Percentiles rank a stretch among this genome's conserved stretches.
These are phyloP conservation scores for Nannizziopsis barbatae DNA, from an alignment of 2,329 filamentous ascomycete genomes.

Conservation along the genomic window DNA sequence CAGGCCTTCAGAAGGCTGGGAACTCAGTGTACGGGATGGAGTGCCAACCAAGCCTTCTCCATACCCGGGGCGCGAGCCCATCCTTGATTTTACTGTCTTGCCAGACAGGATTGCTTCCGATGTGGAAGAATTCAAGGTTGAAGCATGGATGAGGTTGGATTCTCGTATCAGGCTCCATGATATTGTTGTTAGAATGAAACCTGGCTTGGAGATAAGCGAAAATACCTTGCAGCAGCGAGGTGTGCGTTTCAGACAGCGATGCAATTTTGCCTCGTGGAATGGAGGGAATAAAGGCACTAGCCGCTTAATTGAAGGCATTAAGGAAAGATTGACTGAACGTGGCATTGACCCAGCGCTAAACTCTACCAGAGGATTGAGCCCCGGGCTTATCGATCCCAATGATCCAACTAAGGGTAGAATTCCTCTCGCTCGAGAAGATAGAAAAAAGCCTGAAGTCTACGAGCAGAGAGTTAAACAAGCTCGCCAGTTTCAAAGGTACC, in stretches of 20 bases:
- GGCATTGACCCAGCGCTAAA: conserved; percentile 12
- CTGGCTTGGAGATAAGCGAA: conserved; percentile 12
- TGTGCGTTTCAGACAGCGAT: conserved; percentile 21
- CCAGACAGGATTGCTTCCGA: conserved; percentile 23
- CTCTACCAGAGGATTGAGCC: conserved; percentile 17
- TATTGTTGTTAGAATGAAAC: conserved; percentile 23
- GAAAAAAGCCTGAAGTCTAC: background rate
- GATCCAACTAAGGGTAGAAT: conserved; percentile 13
- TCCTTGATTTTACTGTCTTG: conserved; percentile 20
- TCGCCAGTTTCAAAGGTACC: too few species aligned
- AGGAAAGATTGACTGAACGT: background rate
- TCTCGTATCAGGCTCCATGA: conserved; percentile 21
- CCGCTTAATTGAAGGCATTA: conserved; percentile 10
- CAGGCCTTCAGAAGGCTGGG: background rate
- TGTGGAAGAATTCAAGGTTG: conserved; percentile 25
- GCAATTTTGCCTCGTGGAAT: conserved; percentile 22
- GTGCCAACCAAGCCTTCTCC: conserved; percentile 14
- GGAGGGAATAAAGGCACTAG: conserved; percentile 19
- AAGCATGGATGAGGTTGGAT: conserved; percentile 26
- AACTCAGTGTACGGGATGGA: background rate
- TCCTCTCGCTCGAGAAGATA: conserved; percentile 7
- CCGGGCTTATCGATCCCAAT: conserved; percentile 14
- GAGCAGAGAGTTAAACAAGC: background rate
- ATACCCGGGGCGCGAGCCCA: conserved; percentile 5
- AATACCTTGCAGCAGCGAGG: conserved; percentile 24